These are phyloP conservation scores for Talaromyces sp. DNA, from an alignment of 2,329 filamentous ascomycete genomes.

Conservation along the genomic window DNA sequence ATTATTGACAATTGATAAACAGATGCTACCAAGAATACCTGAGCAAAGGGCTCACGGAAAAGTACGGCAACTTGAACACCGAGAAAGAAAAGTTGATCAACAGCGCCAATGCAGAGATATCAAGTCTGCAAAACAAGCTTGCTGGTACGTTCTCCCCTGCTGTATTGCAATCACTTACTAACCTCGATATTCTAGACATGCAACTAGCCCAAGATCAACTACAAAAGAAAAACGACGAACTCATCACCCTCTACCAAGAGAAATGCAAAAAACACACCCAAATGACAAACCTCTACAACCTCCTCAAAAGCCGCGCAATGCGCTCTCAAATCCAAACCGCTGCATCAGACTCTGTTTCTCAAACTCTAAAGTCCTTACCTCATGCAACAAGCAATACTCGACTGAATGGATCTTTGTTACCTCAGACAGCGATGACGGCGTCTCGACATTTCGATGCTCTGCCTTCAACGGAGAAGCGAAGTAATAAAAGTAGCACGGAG, in stretches of 20 bases:
- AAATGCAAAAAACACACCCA: conserved; percentile 69
- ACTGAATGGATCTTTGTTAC: conserved; percentile 23
- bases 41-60: conserved; percentile 69
- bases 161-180: background rate
- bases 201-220: conserved; percentile 62
- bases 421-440: conserved; percentile 27
- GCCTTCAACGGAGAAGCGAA: conserved; percentile 20
- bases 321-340: conserved; percentile 55
- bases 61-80: conserved; percentile 62
- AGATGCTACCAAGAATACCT: conserved; percentile 77
- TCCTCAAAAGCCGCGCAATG: conserved; percentile 57
- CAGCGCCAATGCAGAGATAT: conserved; percentile 73
- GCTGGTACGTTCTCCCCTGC: conserved; percentile 49
- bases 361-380: conserved; percentile 43
- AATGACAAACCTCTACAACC: conserved; percentile 61
- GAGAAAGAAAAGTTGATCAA: conserved; percentile 71
- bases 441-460: conserved; percentile 24
- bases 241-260: conserved; percentile 65
- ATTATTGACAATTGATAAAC: background rate
- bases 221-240: conserved; percentile 69
- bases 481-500: conserved; percentile 33
- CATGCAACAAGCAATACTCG: conserved; percentile 21
- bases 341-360: conserved; percentile 53
- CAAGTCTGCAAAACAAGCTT: conserved; percentile 63
- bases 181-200: conserved; percentile 49